A percentile compares a stretch with the other conserved stretches of the same genome.
Evolutionary conservation across 495 filamentous ascomycete species (phyloP).

Genomic region (Penicillium cataractarum): DNA sequence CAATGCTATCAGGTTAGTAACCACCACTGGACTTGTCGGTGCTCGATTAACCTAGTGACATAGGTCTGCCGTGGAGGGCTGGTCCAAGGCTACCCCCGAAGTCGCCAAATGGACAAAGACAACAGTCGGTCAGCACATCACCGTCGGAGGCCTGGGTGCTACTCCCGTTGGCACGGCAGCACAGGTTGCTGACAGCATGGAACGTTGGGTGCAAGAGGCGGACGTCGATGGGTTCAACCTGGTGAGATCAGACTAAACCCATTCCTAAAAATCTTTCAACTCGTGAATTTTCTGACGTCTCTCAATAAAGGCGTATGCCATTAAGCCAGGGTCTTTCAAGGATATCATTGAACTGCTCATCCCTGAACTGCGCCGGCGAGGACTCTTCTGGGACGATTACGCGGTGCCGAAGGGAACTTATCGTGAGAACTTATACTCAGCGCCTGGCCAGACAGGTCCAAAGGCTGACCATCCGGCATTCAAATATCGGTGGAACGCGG

Average conservation of each 20-base stretch:
- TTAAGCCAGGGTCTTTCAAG: constrained; percentile 65
- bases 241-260: constrained; percentile 30
- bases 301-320: constrained; percentile 52
- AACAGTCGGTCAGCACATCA: constrained; percentile 64
- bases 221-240: constrained; percentile 69
- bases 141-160: constrained; percentile 60
- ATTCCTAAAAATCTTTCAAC: background rate
- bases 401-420: constrained; percentile 50
- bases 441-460: constrained; percentile 48
- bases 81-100: constrained; percentile 47
- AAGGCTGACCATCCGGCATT: constrained; percentile 52
- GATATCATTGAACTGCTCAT: constrained; percentile 60
- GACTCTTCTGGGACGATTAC: constrained; percentile 55
- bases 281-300: constrained; percentile 1
- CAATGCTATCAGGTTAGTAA: constrained; percentile 60
- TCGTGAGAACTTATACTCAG: constrained; percentile 49
- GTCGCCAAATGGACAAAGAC: constrained; percentile 65
- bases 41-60: constrained; percentile 1
- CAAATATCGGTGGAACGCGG: constrained; percentile 54
- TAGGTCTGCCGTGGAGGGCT: constrained; percentile 52
- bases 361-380: constrained; percentile 49
- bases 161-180: constrained; percentile 57
- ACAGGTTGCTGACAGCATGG: constrained; percentile 63
- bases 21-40: background rate
- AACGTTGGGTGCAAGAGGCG: constrained; percentile 62